Conservation (phyloP, 2,329 filamentous ascomycete genomes). For the Fonsecaea monophora region DNA sequence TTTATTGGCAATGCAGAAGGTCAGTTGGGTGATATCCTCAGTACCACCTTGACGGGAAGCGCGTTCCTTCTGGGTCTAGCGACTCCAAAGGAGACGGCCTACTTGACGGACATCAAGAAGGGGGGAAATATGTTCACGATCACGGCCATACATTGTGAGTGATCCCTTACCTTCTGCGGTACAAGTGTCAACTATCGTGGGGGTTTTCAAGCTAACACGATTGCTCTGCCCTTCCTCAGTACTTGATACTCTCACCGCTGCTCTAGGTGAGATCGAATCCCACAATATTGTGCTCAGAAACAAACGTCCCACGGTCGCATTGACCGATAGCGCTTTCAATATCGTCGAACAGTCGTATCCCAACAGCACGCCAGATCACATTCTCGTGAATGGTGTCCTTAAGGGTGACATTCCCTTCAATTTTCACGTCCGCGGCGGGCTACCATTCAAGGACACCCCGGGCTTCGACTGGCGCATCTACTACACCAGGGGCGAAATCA, state of each 20-base stretch:
- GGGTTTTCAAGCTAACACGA: not conserved
- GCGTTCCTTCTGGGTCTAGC: slow-evolving; percentile 1
- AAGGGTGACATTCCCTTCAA: slow-evolving; percentile 13
- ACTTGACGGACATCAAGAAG: slow-evolving; percentile 9
- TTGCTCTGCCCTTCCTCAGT: not conserved
- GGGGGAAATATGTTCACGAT: slow-evolving; percentile 20
- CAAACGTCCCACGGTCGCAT: slow-evolving; percentile 3
- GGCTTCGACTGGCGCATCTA: slow-evolving; percentile 20
- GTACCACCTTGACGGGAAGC: slow-evolving; percentile 48
- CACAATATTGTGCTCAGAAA: slow-evolving; percentile 6
- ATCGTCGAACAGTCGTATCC: slow-evolving; percentile 6
- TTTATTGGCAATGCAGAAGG: slow-evolving; percentile 50
- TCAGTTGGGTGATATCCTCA: slow-evolving; percentile 60
- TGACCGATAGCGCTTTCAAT: slow-evolving; percentile 6
- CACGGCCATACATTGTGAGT: slow-evolving; percentile 16
- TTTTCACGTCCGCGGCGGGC: slow-evolving; percentile 17
- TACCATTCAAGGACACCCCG: slow-evolving; percentile 17
- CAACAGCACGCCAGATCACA: slow-evolving; percentile 11
- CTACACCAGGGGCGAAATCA: slow-evolving; percentile 11
- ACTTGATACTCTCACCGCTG: slow-evolving; percentile 17
- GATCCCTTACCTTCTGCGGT: not conserved
- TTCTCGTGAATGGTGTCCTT: slow-evolving; percentile 13
- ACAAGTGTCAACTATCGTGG: not conserved
- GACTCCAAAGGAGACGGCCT: slow-evolving; percentile 8
- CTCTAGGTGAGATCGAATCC: slow-evolving; percentile 11